These are phyloP conservation scores for Schizothecium vesticola DNA, from an alignment of 495 filamentous ascomycete genomes.

Conservation along the genomic window DNA sequence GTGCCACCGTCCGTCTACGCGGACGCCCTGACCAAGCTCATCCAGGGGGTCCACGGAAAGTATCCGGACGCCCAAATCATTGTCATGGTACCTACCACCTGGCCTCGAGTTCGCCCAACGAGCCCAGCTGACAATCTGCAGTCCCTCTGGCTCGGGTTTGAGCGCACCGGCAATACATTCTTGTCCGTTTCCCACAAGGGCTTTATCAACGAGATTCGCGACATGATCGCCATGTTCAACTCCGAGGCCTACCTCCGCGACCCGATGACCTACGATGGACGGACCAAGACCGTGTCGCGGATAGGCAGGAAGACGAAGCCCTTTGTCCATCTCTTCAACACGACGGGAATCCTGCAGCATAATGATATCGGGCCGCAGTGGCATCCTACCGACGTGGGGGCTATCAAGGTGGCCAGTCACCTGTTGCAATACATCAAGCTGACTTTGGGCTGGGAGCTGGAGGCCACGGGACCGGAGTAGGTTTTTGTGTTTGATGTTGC, in stretches of 20 bases:
- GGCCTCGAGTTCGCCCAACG: neutral
- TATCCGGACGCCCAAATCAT: slow-evolving; percentile 60
- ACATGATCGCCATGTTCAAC: slow-evolving; percentile 55
- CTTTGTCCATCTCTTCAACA: slow-evolving; percentile 66
- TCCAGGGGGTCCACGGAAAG: slow-evolving; percentile 54
- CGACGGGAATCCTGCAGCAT: slow-evolving; percentile 61
- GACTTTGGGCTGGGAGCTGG: slow-evolving; percentile 56
- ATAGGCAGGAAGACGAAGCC: slow-evolving; percentile 33
- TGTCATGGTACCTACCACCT: slow-evolving; percentile 46
- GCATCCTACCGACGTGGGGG: slow-evolving; percentile 63
- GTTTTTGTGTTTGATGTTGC: slow-evolving; percentile 7
- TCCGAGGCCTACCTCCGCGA: slow-evolving; percentile 40
- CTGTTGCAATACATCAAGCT: slow-evolving; percentile 51
- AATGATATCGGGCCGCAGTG: slow-evolving; percentile 61
- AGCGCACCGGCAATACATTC: slow-evolving; percentile 49
- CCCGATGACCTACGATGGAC: slow-evolving; percentile 39
- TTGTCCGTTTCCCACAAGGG: slow-evolving; percentile 43
- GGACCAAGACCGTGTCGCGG: slow-evolving; percentile 35
- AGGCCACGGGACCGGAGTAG: slow-evolving; percentile 55
- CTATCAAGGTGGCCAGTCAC: slow-evolving; percentile 63
- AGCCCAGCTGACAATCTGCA: slow-evolving; percentile 14
- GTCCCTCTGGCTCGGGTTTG: slow-evolving; percentile 61
- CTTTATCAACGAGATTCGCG: slow-evolving; percentile 45
- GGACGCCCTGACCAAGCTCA: slow-evolving; percentile 52
- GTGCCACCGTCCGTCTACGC: slow-evolving; percentile 50